A percentile compares a stretch with the other conserved stretches of the same genome.
phyloP scores from a whole-genome alignment of 2,329 filamentous ascomycete genomes.

The Thelonectria rubi region DNA sequence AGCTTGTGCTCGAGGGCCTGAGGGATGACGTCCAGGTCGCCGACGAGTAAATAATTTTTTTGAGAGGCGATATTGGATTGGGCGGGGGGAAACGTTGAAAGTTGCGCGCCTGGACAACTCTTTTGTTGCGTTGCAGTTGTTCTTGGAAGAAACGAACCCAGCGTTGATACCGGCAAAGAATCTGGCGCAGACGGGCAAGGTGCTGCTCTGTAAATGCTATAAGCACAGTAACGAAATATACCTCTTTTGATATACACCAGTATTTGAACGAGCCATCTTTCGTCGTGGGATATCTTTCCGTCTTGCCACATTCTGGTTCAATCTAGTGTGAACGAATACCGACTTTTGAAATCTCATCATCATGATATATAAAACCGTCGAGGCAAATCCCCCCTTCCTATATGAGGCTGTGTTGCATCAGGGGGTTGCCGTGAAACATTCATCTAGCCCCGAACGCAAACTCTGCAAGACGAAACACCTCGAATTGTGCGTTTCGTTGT shows the following conservation, averaged over 20 bases:
- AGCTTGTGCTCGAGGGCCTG: conserved; percentile 87
- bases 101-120: conserved; percentile 3
- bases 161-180: conserved; percentile 24
- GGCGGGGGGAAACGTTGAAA: conserved; percentile 20
- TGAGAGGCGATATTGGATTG: conserved; percentile 8
- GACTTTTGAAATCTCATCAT: conserved; percentile 34
- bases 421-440: conserved; percentile 31
- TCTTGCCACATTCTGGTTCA: neutral
- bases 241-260: conserved; percentile 40
- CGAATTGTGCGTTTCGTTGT: conserved; percentile 26
- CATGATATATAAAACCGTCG: conserved; percentile 35
- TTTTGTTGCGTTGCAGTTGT: conserved; percentile 12
- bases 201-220: conserved; percentile 34
- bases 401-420: conserved; percentile 12
- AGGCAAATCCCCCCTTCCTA: conserved; percentile 16
- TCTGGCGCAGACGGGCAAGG: conserved; percentile 20
- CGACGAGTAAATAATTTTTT: conserved; percentile 67
- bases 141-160: conserved; percentile 20
- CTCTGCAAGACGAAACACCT: conserved; percentile 16
- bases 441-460: conserved; percentile 24
- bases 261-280: too few species aligned
- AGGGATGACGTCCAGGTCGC: conserved; percentile 80
- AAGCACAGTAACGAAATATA: conserved; percentile 41
- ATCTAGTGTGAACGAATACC: too few species aligned
- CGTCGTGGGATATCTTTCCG: conserved; percentile 20